phyloP scores from a whole-genome alignment of 257 asterid genomes.

The Orobanche coerulescens region DNA sequence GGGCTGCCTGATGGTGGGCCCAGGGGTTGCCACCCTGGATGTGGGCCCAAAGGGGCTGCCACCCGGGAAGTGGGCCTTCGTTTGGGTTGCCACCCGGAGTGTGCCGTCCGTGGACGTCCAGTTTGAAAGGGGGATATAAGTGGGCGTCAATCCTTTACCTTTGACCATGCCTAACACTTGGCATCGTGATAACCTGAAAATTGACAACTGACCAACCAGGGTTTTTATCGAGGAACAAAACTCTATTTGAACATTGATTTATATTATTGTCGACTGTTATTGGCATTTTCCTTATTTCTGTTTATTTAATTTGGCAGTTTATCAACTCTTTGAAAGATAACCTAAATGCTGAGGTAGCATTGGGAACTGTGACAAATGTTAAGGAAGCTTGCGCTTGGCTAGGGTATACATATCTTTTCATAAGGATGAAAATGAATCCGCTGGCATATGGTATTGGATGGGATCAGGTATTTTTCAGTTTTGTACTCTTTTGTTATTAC shows the following conservation, averaged over 20 bases:
- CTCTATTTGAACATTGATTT: conserved; percentile 7
- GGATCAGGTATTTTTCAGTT: conserved; percentile 72
- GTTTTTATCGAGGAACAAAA: not conserved
- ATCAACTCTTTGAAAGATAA: conserved; percentile 91
- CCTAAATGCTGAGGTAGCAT: conserved; percentile 96
- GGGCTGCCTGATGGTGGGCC: too few species aligned
- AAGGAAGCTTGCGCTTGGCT: conserved; percentile 99
- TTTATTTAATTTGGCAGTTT: conserved; percentile 49
- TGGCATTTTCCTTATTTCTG: conserved; percentile 1
- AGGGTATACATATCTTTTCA: conserved; percentile 92
- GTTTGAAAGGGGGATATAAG: too few species aligned
- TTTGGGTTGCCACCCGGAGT: too few species aligned
- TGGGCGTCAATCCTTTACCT: too few species aligned
- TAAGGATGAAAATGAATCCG: conserved; percentile 97
- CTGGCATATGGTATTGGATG: conserved; percentile 96
- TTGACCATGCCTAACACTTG: too few species aligned
- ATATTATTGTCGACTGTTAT: not conserved
- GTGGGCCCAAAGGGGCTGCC: too few species aligned
- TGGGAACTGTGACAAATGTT: conserved; percentile 96
- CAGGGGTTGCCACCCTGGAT: too few species aligned
- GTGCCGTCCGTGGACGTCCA: too few species aligned
- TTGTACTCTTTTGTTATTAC: conserved; percentile 10
- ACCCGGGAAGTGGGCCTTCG: too few species aligned
- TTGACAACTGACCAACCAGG: conserved; percentile 3
- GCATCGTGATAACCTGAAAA: too few species aligned